Conservation (phyloP, 768 basidiomycete genomes). For the Antrodiella citrinella region DNA sequence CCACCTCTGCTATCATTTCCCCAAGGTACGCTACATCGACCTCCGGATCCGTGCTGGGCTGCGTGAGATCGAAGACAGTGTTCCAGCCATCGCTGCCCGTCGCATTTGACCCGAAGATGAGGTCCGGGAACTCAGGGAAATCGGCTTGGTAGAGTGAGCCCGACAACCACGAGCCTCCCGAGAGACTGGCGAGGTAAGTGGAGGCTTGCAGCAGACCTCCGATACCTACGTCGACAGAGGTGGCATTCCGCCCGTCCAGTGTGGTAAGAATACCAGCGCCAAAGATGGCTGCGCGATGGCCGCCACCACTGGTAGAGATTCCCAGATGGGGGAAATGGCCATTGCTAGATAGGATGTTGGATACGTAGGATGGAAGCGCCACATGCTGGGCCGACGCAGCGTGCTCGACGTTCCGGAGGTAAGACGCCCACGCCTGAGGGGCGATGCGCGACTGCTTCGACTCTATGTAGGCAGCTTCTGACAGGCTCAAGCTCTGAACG, state of each 20-base stretch:
- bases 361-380: constrained; percentile 27
- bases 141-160: constrained; percentile 58
- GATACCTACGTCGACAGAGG: constrained; percentile 31
- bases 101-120: constrained; percentile 50
- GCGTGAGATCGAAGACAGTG: constrained; percentile 35
- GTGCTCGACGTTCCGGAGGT: constrained; percentile 29
- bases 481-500: constrained; percentile 21
- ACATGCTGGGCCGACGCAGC: constrained; percentile 11
- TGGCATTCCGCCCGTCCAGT: constrained; percentile 40
- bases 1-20: constrained; percentile 45
- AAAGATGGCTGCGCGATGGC: constrained; percentile 46
- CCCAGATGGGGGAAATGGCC: constrained; percentile 29
- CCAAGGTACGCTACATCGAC: constrained; percentile 47
- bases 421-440: constrained; percentile 31
- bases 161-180: constrained; percentile 60
- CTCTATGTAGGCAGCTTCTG: constrained; percentile 30
- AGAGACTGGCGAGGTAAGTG: constrained; percentile 45
- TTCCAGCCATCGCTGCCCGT: constrained; percentile 35
- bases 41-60: constrained; percentile 40
- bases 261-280: constrained; percentile 44
- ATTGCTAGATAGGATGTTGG: constrained; percentile 19
- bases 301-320: constrained; percentile 50
- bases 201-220: constrained; percentile 48
- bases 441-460: constrained; percentile 25
- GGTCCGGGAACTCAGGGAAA: constrained; percentile 45